Evolutionary conservation across 108 stramenopile genomes (phyloP).

Genomic region (Craspedostauros australis): DNA sequence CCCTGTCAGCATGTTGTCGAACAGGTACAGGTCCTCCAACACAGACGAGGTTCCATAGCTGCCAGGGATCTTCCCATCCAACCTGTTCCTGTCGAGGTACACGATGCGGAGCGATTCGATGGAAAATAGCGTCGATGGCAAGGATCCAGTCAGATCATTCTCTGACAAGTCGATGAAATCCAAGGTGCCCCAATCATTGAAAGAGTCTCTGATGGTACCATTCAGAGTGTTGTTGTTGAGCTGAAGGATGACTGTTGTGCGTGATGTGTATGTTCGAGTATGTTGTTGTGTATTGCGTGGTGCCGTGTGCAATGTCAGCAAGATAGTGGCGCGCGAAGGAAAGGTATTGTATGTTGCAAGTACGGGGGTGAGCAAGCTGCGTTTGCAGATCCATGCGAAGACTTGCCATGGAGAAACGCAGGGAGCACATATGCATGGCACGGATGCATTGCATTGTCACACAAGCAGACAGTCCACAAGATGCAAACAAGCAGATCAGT

Average conservation of each 20-base stretch:
- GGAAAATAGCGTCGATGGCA: constrained; percentile 32
- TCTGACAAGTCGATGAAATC: constrained; percentile 30
- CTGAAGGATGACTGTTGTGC: constrained; percentile 14
- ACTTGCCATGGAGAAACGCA: no score
- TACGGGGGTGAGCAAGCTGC: no score
- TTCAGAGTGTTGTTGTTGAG: constrained; percentile 31
- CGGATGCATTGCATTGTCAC: no score
- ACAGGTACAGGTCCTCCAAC: constrained; percentile 24
- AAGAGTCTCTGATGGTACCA: constrained; percentile 35
- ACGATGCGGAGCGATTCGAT: constrained; percentile 44
- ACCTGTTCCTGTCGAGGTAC: constrained; percentile 39
- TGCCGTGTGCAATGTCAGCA: no score
- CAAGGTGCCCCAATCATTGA: constrained; percentile 21
- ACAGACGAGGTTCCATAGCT: constrained; percentile 12
- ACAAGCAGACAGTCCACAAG: background rate
- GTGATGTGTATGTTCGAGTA: no score
- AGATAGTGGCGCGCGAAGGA: no score
- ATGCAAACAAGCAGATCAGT: background rate
- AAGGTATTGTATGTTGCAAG: no score
- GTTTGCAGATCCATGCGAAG: no score
- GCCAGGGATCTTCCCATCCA: constrained; percentile 39
- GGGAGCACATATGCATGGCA: no score
- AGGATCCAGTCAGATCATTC: constrained; percentile 24
- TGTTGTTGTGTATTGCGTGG: no score
- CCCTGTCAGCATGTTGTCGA: constrained; percentile 22